Evolutionary conservation across 805 yeast genomes (phyloP).

Genomic region (Metschnikowia gruessii): DNA sequence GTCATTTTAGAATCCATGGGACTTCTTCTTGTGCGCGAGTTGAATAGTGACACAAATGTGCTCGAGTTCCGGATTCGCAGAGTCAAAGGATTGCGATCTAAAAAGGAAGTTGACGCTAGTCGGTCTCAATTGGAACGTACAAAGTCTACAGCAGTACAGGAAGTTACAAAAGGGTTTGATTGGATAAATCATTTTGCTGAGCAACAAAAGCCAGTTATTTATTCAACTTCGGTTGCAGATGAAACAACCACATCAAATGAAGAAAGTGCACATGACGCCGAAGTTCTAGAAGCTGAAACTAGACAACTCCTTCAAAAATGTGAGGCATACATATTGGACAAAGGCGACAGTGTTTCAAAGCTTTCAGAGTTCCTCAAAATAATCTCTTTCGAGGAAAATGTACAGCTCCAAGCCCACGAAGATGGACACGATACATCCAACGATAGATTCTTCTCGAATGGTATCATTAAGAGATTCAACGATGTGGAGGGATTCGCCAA

Average conservation of each 20-base stretch:
- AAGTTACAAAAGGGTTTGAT: conserved; percentile 36
- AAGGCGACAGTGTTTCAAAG: background rate
- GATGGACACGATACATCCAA: conserved; percentile 6
- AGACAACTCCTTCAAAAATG: conserved; percentile 3
- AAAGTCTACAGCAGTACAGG: conserved; percentile 36
- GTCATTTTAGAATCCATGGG: conserved; percentile 74
- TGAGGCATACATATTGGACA: conserved; percentile 3
- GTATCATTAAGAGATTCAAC: conserved; percentile 68
- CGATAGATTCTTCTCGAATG: conserved; percentile 35
- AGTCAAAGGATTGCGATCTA: conserved; percentile 72
- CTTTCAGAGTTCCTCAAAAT: conserved; percentile 22
- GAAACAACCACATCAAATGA: conserved; percentile 1
- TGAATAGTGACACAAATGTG: conserved; percentile 18
- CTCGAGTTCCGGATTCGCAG: conserved; percentile 55
- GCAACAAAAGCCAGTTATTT: conserved; percentile 3
- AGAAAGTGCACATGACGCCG: conserved; percentile 7
- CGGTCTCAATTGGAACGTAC: conserved; percentile 16
- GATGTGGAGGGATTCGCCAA: conserved; percentile 92
- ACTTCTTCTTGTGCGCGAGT: conserved; percentile 52
- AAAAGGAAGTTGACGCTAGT: conserved; percentile 20
- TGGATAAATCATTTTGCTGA: conserved; percentile 44
- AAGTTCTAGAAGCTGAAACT: conserved; percentile 7
- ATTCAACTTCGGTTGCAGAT: background rate
- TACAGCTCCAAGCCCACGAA: conserved; percentile 20
- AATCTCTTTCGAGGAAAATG: conserved; percentile 30